Evolutionary conservation across 257 asterid species (phyloP).

Genomic region (Lantana camara): DNA sequence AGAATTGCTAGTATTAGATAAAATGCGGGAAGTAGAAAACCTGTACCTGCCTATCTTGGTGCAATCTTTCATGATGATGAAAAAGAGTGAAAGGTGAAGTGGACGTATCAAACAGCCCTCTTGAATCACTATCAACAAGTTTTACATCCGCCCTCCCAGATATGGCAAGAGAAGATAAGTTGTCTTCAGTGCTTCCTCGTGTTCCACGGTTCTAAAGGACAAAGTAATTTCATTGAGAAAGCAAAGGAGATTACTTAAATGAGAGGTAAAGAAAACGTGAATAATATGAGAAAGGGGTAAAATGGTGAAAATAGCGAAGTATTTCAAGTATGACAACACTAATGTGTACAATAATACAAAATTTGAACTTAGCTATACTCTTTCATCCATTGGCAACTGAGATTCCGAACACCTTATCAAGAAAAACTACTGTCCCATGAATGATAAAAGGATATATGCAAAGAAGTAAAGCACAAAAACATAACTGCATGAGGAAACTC

Average conservation of each 20-base stretch:
- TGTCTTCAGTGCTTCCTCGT: slow-evolving; percentile 42
- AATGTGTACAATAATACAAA: slow-evolving; percentile 10
- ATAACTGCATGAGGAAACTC: slow-evolving; percentile 14
- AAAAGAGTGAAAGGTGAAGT: slow-evolving; percentile 63
- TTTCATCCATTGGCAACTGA: neutral
- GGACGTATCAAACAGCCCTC: slow-evolving; percentile 50
- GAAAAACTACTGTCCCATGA: neutral
- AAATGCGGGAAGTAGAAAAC: slow-evolving; percentile 36
- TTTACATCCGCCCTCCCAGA: slow-evolving; percentile 48
- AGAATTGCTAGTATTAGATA: no score
- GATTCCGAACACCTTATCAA: neutral
- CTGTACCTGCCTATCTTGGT: slow-evolving; percentile 63
- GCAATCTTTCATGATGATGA: slow-evolving; percentile 67
- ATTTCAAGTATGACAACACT: slow-evolving; percentile 8
- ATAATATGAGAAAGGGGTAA: neutral
- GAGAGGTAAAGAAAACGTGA: neutral
- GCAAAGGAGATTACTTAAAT: slow-evolving; percentile 15
- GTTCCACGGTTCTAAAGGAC: slow-evolving; percentile 66
- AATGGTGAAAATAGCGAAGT: neutral
- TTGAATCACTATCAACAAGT: slow-evolving; percentile 41
- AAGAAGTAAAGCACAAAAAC: slow-evolving; percentile 2
- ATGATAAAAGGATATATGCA: neutral
- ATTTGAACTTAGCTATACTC: neutral
- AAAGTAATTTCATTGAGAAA: slow-evolving; percentile 25
- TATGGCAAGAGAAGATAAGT: slow-evolving; percentile 33